Percentiles rank a stretch among this genome's conserved stretches.
Evolutionary conservation across 257 asterid species (phyloP).

Genomic region (Capsicum rhomboideum): DNA sequence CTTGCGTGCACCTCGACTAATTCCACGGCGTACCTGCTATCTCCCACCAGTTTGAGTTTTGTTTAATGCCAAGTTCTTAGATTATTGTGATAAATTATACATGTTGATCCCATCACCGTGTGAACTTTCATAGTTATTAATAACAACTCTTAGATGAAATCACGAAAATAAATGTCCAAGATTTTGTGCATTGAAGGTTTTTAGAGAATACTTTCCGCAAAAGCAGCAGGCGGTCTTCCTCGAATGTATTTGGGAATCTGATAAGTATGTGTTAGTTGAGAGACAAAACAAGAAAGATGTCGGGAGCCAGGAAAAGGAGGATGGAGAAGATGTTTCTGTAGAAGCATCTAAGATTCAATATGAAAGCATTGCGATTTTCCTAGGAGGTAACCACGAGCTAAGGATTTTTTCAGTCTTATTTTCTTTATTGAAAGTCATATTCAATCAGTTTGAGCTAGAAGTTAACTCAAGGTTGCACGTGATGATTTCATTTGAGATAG

Average conservation of each 20-base stretch:
- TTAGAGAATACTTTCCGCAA: conserved; percentile 69
- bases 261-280: conserved; percentile 60
- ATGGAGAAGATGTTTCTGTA: conserved; percentile 12
- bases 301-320: conserved; percentile 31
- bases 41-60: neutral
- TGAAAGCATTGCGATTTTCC: conserved; percentile 52
- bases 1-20: no score
- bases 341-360: conserved; percentile 41
- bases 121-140: neutral
- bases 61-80: neutral
- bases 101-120: neutral
- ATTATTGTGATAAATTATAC: neutral
- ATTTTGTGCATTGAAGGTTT: conserved; percentile 37
- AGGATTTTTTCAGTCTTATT: neutral
- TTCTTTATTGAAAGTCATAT: neutral
- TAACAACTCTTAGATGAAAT: neutral
- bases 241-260: conserved; percentile 65
- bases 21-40: no score
- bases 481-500: neutral
- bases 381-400: conserved; percentile 52
- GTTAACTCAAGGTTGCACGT: neutral
- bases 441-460: neutral
- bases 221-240: conserved; percentile 44
- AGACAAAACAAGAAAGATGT: conserved; percentile 27
- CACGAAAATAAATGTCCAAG: neutral